A percentile compares a stretch with the other conserved stretches of the same genome.
phyloP scores from a whole-genome alignment of 1,139 yeast species.

The Zygosaccharomyces pseudobailii region DNA sequence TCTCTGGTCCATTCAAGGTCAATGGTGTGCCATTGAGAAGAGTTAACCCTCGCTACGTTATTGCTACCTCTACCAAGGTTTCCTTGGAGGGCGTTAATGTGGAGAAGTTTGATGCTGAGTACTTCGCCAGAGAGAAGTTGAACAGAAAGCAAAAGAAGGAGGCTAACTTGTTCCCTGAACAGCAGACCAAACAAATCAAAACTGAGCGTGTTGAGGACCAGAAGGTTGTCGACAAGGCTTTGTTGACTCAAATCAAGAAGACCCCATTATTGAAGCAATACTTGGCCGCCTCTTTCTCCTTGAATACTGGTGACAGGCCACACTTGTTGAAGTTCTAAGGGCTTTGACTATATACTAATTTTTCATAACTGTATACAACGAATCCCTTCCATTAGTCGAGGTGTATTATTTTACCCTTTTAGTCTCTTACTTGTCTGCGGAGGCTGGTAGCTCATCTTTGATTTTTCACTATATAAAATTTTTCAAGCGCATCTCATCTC shows the following conservation, averaged over 20 bases:
- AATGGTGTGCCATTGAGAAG: conserved; percentile 99
- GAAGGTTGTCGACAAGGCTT: conserved; percentile 92
- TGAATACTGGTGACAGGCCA: conserved; percentile 98
- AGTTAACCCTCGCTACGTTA: conserved; percentile 98
- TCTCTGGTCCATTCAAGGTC: conserved; percentile 99
- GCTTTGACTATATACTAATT: conserved; percentile 11
- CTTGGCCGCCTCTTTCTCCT: conserved; percentile 94
- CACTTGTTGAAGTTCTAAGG: conserved; percentile 94
- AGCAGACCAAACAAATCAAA: conserved; percentile 73
- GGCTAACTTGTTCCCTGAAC: conserved; percentile 92
- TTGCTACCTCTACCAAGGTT: conserved; percentile 96
- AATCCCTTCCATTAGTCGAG: conserved; percentile 12
- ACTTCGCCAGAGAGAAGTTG: conserved; percentile 85
- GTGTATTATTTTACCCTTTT: conserved; percentile 1
- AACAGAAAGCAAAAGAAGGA: conserved; percentile 77
- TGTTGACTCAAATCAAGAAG: conserved; percentile 92
- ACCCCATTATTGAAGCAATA: conserved; percentile 97
- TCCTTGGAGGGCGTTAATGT: conserved; percentile 76
- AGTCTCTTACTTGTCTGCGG: background rate
- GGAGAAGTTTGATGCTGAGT: conserved; percentile 88
- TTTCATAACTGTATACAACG: conserved; percentile 15
- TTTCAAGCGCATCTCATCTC: conserved; percentile 4
- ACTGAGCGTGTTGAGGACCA: conserved; percentile 98
- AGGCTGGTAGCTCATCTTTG: background rate
- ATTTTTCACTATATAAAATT: background rate